These are phyloP conservation scores for Arctium minus DNA, from an alignment of 129 eudicot genomes.

Conservation along the genomic window DNA sequence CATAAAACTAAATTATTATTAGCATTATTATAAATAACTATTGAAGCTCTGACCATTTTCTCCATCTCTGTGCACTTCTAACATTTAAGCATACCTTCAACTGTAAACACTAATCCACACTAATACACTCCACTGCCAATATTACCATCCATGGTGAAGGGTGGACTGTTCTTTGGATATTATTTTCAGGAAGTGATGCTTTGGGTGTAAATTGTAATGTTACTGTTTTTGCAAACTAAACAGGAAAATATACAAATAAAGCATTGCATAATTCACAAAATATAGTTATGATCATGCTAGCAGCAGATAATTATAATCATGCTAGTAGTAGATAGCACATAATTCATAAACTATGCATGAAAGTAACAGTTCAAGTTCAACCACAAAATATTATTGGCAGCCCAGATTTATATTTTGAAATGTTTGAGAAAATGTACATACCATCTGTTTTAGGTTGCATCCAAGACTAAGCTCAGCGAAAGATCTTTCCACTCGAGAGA, in stretches of 20 bases:
- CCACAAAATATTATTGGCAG: background rate
- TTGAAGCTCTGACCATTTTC: background rate
- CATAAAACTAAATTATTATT: background rate
- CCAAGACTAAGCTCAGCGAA: constrained; percentile 85
- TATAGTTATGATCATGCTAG: background rate
- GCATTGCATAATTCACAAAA: background rate
- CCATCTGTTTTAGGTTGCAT: constrained; percentile 80
- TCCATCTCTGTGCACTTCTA: background rate
- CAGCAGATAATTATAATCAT: background rate
- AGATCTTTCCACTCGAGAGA: constrained; percentile 74
- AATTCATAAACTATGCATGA: background rate
- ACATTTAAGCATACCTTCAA: background rate
- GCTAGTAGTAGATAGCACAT: background rate
- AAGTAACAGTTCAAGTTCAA: background rate
- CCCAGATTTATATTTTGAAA: background rate
- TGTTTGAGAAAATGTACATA: constrained; percentile 23
- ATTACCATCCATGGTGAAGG: background rate
- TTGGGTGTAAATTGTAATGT: no score
- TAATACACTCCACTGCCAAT: background rate
- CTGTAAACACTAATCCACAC: background rate
- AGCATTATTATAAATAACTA: no score
- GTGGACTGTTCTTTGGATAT: no score
- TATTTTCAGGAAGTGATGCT: no score
- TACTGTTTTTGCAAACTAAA: background rate
- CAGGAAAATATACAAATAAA: background rate